A percentile compares a stretch with the other conserved stretches of the same genome.
Evolutionary conservation across 2,329 filamentous ascomycete species (phyloP).

Genomic region (Aspergillus latus): DNA sequence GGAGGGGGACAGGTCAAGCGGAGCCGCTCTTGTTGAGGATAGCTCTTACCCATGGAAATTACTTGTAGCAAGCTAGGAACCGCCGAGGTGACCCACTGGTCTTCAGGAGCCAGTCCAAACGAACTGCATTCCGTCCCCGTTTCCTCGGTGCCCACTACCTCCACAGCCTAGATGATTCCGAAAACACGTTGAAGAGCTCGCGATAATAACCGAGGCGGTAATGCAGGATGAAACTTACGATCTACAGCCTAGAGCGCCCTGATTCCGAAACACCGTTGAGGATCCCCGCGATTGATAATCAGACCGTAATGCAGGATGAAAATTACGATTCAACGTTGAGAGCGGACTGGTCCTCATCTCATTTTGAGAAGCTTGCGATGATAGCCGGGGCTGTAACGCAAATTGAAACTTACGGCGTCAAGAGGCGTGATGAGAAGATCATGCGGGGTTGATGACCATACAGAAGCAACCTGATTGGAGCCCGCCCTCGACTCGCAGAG

Average conservation of each 20-base stretch:
- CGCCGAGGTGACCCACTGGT: neutral
- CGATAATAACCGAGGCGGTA: conserved; percentile 1
- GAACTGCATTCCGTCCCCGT: neutral
- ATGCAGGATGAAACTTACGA: neutral
- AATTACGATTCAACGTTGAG: no score
- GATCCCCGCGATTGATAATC: no score
- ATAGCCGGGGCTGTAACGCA: no score
- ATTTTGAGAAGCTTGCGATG: no score
- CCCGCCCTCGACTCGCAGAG: neutral
- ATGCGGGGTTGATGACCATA: neutral
- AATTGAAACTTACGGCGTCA: no score
- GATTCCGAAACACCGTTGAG: no score
- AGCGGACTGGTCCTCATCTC: no score
- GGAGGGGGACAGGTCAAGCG: no score
- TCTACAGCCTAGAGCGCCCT: neutral
- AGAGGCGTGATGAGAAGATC: neutral
- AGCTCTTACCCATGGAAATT: neutral
- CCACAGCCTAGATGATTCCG: neutral
- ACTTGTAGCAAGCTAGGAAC: neutral
- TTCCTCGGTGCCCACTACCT: neutral
- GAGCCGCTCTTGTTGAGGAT: neutral
- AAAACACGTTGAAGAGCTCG: neutral
- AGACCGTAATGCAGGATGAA: no score
- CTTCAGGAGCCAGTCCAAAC: neutral
- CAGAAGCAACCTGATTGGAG: neutral